These are phyloP conservation scores for Neurospora sp. DNA, from an alignment of 495 filamentous ascomycete species.

Conservation along the genomic window DNA sequence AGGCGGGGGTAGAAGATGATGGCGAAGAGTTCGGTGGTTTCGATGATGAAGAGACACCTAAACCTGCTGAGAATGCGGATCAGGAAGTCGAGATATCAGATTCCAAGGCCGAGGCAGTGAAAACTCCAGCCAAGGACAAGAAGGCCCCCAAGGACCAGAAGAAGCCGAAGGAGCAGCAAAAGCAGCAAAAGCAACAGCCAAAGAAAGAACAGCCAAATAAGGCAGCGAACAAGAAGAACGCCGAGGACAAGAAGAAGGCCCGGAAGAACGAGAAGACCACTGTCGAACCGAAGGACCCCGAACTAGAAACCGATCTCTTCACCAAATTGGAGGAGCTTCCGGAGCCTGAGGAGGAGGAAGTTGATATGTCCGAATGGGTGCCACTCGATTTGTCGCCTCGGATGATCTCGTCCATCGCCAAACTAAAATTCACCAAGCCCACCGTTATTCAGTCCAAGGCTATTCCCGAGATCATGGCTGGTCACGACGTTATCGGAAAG, in stretches of 20 bases:
- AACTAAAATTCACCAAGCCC: constrained; percentile 66
- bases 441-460: constrained; percentile 67
- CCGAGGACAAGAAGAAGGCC: constrained; percentile 12
- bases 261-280: constrained; percentile 14
- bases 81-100: neutral
- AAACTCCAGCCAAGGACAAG: constrained; percentile 4
- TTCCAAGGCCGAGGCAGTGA: neutral
- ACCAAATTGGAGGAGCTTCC: constrained; percentile 27
- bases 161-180: constrained; percentile 8
- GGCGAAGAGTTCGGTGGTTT: constrained; percentile 47
- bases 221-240: constrained; percentile 14
- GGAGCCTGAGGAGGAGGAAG: constrained; percentile 33
- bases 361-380: constrained; percentile 68
- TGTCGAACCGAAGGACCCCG: constrained; percentile 6
- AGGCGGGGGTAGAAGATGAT: constrained; percentile 10
- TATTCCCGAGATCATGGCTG: constrained; percentile 66
- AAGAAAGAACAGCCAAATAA: constrained; percentile 14
- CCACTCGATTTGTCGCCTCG: constrained; percentile 57
- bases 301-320: constrained; percentile 36
- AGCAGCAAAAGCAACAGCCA: constrained; percentile 11
- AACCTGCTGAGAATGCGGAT: neutral
- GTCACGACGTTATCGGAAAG: constrained; percentile 72
- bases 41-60: constrained; percentile 23
- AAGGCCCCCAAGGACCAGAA: constrained; percentile 2
- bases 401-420: constrained; percentile 62